Percentiles rank a stretch among this genome's conserved stretches.
These are phyloP conservation scores for Clohesyomyces aquaticus DNA, from an alignment of 495 filamentous ascomycete species.

Conservation along the genomic window DNA sequence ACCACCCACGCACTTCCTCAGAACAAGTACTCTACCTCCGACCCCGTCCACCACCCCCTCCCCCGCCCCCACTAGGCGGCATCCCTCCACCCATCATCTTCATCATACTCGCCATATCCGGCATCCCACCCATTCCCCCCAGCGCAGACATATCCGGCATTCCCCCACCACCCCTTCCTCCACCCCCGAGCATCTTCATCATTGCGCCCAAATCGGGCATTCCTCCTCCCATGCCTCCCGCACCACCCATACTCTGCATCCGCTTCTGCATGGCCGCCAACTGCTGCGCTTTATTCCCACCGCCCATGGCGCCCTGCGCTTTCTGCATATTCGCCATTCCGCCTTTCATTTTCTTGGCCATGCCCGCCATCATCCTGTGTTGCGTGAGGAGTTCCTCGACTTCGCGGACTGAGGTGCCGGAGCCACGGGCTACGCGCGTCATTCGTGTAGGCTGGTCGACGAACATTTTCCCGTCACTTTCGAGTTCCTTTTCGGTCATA, in stretches of 20 bases:
- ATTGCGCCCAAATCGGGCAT: conserved; percentile 72
- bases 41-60: background rate
- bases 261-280: conserved; percentile 97
- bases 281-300: conserved; percentile 86
- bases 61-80: conserved; percentile 1
- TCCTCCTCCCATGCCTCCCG: conserved; percentile 56
- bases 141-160: conserved; percentile 65
- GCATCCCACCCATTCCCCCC: conserved; percentile 43
- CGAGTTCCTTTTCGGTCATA: conserved; percentile 94
- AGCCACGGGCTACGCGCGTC: conserved; percentile 87
- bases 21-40: too few relatives aligned
- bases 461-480: conserved; percentile 92
- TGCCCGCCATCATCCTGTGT: conserved; percentile 97
- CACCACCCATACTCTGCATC: conserved; percentile 87
- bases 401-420: conserved; percentile 88
- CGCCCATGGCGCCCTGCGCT: conserved; percentile 87
- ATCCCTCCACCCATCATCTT: conserved; percentile 44
- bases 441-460: conserved; percentile 90
- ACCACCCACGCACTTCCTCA: too few relatives aligned
- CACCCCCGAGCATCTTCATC: conserved; percentile 81
- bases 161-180: conserved; percentile 53
- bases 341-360: conserved; percentile 98
- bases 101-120: conserved; percentile 43
- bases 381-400: conserved; percentile 98
- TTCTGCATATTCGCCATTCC: conserved; percentile 96